A percentile compares a stretch with the other conserved stretches of the same genome.
phyloP scores from a whole-genome alignment of 1,284 basidiomycete genomes.

The Rhodotorula sp. region DNA sequence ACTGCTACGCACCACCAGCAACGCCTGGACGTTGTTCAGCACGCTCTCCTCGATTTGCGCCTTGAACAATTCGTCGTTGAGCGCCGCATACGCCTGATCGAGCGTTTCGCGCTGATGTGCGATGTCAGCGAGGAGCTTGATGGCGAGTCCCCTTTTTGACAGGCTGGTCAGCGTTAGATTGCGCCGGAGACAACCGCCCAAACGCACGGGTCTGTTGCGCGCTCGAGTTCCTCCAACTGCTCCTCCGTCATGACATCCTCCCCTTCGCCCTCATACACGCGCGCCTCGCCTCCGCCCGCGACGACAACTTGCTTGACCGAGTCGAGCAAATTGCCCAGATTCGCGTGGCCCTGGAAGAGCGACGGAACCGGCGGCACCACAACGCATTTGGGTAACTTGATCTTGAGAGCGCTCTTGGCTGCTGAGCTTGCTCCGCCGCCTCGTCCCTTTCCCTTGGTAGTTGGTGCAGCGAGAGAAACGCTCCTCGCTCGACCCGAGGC shows the following conservation, averaged over 20 bases:
- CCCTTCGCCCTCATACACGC: neutral
- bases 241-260: neutral
- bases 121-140: neutral
- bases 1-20: neutral
- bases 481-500: too few species aligned
- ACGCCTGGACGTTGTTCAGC: constrained; percentile 12
- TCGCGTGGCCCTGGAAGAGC: too few species aligned
- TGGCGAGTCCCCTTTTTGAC: neutral
- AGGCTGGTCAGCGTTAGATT: neutral
- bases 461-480: too few species aligned
- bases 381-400: neutral
- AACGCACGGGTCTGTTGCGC: constrained; percentile 10
- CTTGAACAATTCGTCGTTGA: constrained; percentile 19
- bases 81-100: constrained; percentile 6
- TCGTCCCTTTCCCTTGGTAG: neutral
- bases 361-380: neutral
- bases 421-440: too few species aligned
- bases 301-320: neutral
- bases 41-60: constrained; percentile 26
- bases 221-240: neutral
- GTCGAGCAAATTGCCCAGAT: too few species aligned
- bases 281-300: neutral
- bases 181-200: too few species aligned
- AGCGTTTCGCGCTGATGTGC: neutral
- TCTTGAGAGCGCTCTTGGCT: neutral